phyloP scores from a whole-genome alignment of 139 green algal genomes.

The Gonium pectorale region DNA sequence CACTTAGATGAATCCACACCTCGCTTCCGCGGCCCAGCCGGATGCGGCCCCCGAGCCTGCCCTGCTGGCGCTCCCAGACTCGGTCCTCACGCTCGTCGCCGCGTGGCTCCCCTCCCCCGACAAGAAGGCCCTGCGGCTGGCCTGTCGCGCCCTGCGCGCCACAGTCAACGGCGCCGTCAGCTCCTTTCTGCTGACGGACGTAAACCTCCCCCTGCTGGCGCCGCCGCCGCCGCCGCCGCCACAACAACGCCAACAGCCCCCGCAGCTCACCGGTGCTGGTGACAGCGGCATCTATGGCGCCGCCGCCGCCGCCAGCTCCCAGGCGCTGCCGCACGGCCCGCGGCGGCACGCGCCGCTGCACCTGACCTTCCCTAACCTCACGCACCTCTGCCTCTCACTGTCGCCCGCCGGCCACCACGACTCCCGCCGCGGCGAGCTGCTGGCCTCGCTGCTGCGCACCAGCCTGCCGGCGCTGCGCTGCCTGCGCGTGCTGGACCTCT shows the following conservation, averaged over 20 bases:
- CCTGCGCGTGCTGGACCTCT: constrained; percentile 37
- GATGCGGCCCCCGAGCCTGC: too few species aligned
- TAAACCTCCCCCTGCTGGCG: not conserved
- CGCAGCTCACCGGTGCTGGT: not conserved
- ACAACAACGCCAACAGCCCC: not conserved
- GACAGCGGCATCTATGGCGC: not conserved
- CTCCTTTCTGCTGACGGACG: constrained; percentile 29
- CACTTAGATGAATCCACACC: too few species aligned
- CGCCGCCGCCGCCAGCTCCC: not conserved
- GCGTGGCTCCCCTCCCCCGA: constrained; percentile 12
- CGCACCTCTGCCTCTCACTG: constrained; percentile 19
- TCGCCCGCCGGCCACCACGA: not conserved
- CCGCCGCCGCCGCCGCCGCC: not conserved
- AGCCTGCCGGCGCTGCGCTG: constrained; percentile 19
- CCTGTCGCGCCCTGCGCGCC: constrained; percentile 9
- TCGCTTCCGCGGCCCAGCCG: too few species aligned
- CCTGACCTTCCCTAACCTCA: constrained; percentile 12
- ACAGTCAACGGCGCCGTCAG: constrained; percentile 4
- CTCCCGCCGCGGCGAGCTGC: not conserved
- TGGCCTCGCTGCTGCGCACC: not conserved
- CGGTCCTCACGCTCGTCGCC: not conserved
- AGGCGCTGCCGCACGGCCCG: not conserved
- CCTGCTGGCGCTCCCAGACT: constrained; percentile 22
- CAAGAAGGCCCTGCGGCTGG: constrained; percentile 33
- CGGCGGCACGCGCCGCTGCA: not conserved